Percentiles rank a stretch among this genome's conserved stretches.
Conservation (phyloP, 345 rosid species). For the Hibiscus tridactylites region DNA sequence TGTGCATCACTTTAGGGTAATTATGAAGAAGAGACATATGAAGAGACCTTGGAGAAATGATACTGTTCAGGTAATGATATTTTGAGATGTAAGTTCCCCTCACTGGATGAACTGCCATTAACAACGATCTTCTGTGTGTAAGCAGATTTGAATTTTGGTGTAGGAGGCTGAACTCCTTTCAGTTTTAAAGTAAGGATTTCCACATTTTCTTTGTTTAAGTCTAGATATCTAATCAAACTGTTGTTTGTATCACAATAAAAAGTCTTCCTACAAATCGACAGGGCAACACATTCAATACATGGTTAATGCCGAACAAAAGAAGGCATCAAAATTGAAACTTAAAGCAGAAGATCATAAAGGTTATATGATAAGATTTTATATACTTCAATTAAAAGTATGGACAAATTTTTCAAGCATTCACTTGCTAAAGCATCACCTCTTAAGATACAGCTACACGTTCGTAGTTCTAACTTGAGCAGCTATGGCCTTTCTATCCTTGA, state of each 20-base stretch:
- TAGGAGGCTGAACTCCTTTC: conserved; percentile 74
- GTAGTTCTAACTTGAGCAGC: conserved; percentile 56
- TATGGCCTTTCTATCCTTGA: conserved; percentile 62
- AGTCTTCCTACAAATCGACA: conserved; percentile 53
- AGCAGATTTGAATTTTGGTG: conserved; percentile 48
- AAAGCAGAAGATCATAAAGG: not conserved
- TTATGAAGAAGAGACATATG: not conserved
- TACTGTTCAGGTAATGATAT: conserved; percentile 50
- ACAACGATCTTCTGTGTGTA: conserved; percentile 54
- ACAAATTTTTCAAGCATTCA: not conserved
- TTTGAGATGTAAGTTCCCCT: conserved; percentile 54
- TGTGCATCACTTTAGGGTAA: not conserved
- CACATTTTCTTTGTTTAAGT: conserved; percentile 40
- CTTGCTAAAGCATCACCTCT: not conserved
- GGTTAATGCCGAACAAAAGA: not conserved
- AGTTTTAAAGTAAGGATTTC: conserved; percentile 68
- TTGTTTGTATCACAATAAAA: conserved; percentile 82
- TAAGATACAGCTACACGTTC: not conserved
- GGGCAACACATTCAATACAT: not conserved
- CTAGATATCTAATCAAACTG: conserved; percentile 61
- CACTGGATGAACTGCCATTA: conserved; percentile 46
- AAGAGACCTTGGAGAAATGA: conserved; percentile 29
- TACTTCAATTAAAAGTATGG: not conserved
- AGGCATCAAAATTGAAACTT: not conserved
- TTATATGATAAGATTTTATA: not conserved